Conservation (phyloP, 1,284 basidiomycete species). For the Xerocomus amazonicus region DNA sequence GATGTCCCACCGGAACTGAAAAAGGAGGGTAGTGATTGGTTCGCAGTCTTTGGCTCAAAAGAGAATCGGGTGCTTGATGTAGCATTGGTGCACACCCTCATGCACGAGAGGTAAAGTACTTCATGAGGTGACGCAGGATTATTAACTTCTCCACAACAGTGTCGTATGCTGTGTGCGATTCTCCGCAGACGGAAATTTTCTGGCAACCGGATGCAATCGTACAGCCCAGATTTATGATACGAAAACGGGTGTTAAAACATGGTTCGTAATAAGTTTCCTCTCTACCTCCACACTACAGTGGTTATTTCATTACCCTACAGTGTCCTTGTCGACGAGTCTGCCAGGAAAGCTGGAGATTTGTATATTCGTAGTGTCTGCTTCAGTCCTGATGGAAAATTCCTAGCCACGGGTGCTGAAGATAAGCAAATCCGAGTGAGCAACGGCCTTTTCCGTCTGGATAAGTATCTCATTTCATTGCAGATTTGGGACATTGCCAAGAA, state of each 20-base stretch:
- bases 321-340: constrained; percentile 65
- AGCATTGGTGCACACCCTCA: constrained; percentile 83
- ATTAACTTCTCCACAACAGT: constrained; percentile 32
- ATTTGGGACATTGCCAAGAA: constrained; percentile 85
- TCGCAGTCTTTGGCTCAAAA: constrained; percentile 90
- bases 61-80: constrained; percentile 84
- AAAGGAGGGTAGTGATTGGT: constrained; percentile 92
- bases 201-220: constrained; percentile 78
- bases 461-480: constrained; percentile 36
- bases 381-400: constrained; percentile 75
- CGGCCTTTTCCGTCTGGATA: constrained; percentile 1
- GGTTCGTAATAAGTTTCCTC: constrained; percentile 36
- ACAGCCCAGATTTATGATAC: constrained; percentile 76
- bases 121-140: not conserved
- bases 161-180: constrained; percentile 84
- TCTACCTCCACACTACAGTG: constrained; percentile 1
- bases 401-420: constrained; percentile 85
- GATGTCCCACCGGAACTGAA: constrained; percentile 51
- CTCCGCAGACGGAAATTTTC: constrained; percentile 73
- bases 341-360: constrained; percentile 66
- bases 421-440: constrained; percentile 70
- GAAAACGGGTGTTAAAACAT: constrained; percentile 63
- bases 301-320: constrained; percentile 37
- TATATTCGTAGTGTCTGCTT: constrained; percentile 86
- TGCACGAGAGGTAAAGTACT: constrained; percentile 82